Evolutionary conservation across 805 yeast genomes (phyloP).

Genomic region (Saturnispora halmiae): DNA sequence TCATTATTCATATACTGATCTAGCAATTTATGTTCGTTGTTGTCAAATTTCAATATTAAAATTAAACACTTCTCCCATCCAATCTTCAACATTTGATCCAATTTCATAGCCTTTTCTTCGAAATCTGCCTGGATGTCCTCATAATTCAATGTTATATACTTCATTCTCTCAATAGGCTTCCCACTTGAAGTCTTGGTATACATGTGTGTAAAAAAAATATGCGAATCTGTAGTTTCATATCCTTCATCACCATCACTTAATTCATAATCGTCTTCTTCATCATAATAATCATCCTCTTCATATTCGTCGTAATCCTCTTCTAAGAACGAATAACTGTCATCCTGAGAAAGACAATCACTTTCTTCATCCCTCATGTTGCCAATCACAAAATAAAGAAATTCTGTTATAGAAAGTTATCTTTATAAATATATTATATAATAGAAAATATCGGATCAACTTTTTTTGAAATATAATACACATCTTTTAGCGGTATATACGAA

Average conservation of each 20-base stretch:
- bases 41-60: slow-evolving; percentile 39
- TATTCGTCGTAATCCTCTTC: slow-evolving; percentile 7
- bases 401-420: neutral
- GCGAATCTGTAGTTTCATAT: neutral
- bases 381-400: too few species aligned
- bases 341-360: slow-evolving; percentile 9
- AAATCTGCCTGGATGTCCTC: slow-evolving; percentile 27
- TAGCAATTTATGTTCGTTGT: slow-evolving; percentile 51
- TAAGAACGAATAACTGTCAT: neutral
- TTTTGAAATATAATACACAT: too few species aligned
- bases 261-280: slow-evolving; percentile 16
- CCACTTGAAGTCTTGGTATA: slow-evolving; percentile 18
- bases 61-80: slow-evolving; percentile 33
- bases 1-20: slow-evolving; percentile 42
- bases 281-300: slow-evolving; percentile 20
- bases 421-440: neutral
- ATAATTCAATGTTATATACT: slow-evolving; percentile 20
- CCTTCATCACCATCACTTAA: slow-evolving; percentile 14
- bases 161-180: slow-evolving; percentile 23
- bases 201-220: slow-evolving; percentile 16
- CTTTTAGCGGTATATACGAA: slow-evolving; percentile 44
- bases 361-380: slow-evolving; percentile 8
- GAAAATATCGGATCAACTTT: too few species aligned
- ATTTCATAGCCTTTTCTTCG: slow-evolving; percentile 25
- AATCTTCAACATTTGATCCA: slow-evolving; percentile 31